Evolutionary conservation across 2,329 filamentous ascomycete species (phyloP).

Genomic region (Neurospora sp.): DNA sequence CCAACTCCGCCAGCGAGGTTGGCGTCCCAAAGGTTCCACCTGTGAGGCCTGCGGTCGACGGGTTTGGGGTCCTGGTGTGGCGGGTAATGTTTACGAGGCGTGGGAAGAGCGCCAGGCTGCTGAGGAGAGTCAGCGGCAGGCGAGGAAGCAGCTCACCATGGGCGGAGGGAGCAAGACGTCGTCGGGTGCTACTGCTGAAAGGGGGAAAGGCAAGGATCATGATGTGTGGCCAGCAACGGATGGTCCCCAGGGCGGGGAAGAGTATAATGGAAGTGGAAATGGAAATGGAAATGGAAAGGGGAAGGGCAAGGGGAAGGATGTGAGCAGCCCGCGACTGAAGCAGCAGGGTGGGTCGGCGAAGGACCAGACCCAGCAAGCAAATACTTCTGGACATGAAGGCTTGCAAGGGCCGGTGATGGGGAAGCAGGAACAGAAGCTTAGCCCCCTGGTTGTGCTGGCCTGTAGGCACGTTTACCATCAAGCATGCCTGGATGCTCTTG

Average conservation of each 20-base stretch:
- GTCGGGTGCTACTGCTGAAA: slow-evolving; percentile 18
- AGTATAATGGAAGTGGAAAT: slow-evolving; percentile 25
- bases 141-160: slow-evolving; percentile 30
- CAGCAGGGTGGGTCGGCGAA: slow-evolving; percentile 26
- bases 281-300: slow-evolving; percentile 32
- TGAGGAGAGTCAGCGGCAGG: slow-evolving; percentile 28
- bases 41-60: slow-evolving; percentile 79
- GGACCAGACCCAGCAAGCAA: slow-evolving; percentile 27
- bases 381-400: slow-evolving; percentile 9
- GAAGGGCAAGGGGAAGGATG: slow-evolving; percentile 45
- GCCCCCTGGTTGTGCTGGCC: slow-evolving; percentile 56
- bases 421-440: slow-evolving; percentile 42
- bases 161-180: slow-evolving; percentile 26
- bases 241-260: slow-evolving; percentile 8
- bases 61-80: slow-evolving; percentile 82
- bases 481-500: slow-evolving; percentile 56
- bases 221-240: neutral
- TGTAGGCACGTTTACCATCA: slow-evolving; percentile 65
- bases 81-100: slow-evolving; percentile 65
- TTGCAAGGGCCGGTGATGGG: slow-evolving; percentile 28
- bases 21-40: slow-evolving; percentile 76
- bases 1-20: slow-evolving; percentile 69
- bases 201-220: neutral
- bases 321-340: slow-evolving; percentile 9
- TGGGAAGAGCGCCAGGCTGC: slow-evolving; percentile 59